Conservation (phyloP, 495 filamentous ascomycete species). For the Lophiotrema nucula region DNA sequence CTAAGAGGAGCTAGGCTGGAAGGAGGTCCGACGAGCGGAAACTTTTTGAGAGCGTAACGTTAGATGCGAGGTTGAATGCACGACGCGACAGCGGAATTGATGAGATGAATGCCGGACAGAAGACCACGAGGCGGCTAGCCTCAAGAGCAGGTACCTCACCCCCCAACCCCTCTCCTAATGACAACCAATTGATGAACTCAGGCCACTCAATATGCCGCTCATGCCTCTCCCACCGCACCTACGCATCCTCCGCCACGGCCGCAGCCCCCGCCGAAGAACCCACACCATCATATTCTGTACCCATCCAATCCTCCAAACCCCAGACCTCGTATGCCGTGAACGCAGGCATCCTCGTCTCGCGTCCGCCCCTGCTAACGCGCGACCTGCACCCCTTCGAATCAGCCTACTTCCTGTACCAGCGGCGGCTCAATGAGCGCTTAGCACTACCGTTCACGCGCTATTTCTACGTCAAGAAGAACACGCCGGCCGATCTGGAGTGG, state of each 20-base stretch:
- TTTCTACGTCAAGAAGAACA: conserved; percentile 95
- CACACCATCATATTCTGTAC: not conserved
- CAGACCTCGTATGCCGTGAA: conserved; percentile 62
- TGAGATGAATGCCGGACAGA: conserved; percentile 40
- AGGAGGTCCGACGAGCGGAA: conserved; percentile 21
- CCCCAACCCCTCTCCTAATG: not conserved
- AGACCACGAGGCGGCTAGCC: conserved; percentile 37
- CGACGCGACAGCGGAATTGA: not conserved
- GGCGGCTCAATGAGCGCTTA: conserved; percentile 90
- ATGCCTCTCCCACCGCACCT: conserved; percentile 33
- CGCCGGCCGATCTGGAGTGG: conserved; percentile 82
- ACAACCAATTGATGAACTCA: not conserved
- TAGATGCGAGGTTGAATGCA: conserved; percentile 1
- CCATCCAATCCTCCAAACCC: not conserved
- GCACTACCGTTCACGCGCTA: conserved; percentile 83
- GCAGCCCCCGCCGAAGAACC: conserved; percentile 31
- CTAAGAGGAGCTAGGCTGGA: conserved; percentile 10
- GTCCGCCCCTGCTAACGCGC: conserved; percentile 83
- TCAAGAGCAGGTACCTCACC: conserved; percentile 26
- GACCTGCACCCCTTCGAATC: conserved; percentile 84
- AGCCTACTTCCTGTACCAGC: conserved; percentile 93
- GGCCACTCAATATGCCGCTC: conserved; percentile 38
- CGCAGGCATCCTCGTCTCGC: conserved; percentile 79
- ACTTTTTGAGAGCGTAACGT: conserved; percentile 12
- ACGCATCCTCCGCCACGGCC: conserved; percentile 27